A percentile compares a stretch with the other conserved stretches of the same genome.
Conservation (phyloP, 2,329 filamentous ascomycete genomes). For the Xylaria digitata region DNA sequence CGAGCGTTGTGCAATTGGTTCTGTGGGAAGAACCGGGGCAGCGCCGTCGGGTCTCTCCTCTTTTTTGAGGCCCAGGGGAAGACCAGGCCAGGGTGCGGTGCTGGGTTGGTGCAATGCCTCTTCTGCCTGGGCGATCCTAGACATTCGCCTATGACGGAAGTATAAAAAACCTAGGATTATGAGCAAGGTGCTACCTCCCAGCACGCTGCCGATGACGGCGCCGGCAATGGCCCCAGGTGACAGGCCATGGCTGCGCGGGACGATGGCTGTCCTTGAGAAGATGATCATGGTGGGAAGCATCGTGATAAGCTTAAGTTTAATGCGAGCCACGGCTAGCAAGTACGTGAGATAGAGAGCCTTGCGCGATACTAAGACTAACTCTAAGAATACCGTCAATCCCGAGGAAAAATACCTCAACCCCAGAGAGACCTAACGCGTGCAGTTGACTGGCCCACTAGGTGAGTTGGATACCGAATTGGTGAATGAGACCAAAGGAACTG, state of each 20-base stretch:
- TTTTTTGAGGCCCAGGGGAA: conserved; percentile 38
- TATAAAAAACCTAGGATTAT: conserved; percentile 50
- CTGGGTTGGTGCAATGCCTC: conserved; percentile 38
- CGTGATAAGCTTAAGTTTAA: background rate
- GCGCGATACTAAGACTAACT: conserved; percentile 21
- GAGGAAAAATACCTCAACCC: conserved; percentile 13
- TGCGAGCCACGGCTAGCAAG: conserved; percentile 17
- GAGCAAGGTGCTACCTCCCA: conserved; percentile 47
- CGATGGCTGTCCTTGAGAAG: conserved; percentile 38
- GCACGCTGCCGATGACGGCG: conserved; percentile 48
- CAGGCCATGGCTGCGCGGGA: conserved; percentile 43
- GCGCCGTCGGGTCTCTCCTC: conserved; percentile 38
- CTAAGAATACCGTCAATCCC: conserved; percentile 4
- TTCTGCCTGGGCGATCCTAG: conserved; percentile 41
- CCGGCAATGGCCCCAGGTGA: conserved; percentile 50
- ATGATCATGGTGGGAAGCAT: conserved; percentile 35
- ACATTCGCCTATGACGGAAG: conserved; percentile 48
- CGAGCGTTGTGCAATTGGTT: conserved; percentile 33
- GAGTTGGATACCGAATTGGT: conserved; percentile 13
- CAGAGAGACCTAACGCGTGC: conserved; percentile 4
- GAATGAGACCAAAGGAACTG: conserved; percentile 12
- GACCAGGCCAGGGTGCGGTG: conserved; percentile 38
- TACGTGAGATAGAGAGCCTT: background rate
- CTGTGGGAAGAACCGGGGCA: conserved; percentile 28
- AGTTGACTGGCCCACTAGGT: conserved; percentile 23